phyloP scores from a whole-genome alignment of 768 basidiomycete species.

The Tricholoma matsutake region DNA sequence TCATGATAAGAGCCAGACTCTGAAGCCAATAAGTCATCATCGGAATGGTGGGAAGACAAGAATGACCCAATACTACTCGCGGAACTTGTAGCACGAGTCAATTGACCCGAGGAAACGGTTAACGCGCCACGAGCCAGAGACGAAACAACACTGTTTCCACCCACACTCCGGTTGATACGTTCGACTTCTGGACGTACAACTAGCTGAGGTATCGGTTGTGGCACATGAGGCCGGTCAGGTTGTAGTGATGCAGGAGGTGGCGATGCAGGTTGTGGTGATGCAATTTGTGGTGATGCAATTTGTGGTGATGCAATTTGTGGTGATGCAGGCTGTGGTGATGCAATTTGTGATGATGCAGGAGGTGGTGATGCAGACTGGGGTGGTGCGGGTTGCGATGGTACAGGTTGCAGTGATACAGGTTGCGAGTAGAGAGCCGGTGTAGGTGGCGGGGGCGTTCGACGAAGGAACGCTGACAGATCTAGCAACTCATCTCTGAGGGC shows the following conservation, averaged over 20 bases:
- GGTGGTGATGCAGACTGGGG: no score
- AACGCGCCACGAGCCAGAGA: conserved; percentile 24
- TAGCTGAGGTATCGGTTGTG: conserved; percentile 8
- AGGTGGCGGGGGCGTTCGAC: conserved; percentile 36
- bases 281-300: no score
- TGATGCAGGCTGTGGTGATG: neutral
- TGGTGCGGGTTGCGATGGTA: no score
- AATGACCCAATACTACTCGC: conserved; percentile 41
- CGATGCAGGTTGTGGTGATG: neutral
- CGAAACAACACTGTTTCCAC: conserved; percentile 38
- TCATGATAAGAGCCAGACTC: conserved; percentile 8
- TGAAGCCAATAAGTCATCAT: conserved; percentile 39
- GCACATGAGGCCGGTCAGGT: conserved; percentile 5
- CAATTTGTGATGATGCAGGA: no score
- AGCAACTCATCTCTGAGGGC: conserved; percentile 68
- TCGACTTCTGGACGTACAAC: conserved; percentile 12
- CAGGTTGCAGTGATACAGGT: neutral
- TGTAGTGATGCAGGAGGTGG: no score
- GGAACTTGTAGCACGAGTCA: conserved; percentile 38
- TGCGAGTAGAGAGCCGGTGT: neutral
- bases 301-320: neutral
- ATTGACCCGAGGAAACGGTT: conserved; percentile 25
- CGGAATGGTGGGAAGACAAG: conserved; percentile 67
- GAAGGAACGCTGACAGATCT: conserved; percentile 57
- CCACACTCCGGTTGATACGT: conserved; percentile 41